Conservation (phyloP, 2,329 filamentous ascomycete genomes). For the Fusarium vanettenii region DNA sequence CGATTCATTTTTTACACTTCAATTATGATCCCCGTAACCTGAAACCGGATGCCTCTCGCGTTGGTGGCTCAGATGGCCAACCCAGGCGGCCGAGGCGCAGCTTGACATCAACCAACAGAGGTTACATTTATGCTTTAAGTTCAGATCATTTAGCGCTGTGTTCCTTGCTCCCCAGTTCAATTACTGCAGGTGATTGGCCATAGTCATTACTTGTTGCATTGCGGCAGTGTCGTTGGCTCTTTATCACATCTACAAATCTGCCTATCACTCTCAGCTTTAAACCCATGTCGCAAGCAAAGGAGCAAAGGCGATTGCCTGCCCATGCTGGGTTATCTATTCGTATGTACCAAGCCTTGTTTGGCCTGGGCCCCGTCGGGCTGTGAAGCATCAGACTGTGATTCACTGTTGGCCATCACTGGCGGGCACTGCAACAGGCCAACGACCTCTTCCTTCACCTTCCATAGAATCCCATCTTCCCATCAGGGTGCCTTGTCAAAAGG, state of each 20-base stretch:
- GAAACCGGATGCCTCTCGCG: conserved; percentile 6
- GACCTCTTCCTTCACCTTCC: neutral
- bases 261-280: neutral
- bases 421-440: conserved; percentile 7
- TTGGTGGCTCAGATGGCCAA: neutral
- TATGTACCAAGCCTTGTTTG: neutral
- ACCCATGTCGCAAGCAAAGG: neutral
- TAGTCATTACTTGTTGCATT: neutral
- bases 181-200: too few relatives aligned
- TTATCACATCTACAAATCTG: neutral
- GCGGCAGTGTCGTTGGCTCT: neutral
- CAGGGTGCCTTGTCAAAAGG: neutral
- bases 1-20: neutral
- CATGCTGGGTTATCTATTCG: neutral
- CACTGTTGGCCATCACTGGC: neutral
- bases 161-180: neutral
- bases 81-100: conserved; percentile 5
- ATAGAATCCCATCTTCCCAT: neutral
- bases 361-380: neutral
- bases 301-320: neutral
- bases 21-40: neutral
- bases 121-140: neutral
- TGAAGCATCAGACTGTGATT: neutral
- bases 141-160: neutral
- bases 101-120: neutral